Percentiles rank a stretch among this genome's conserved stretches.
Conservation (phyloP, 768 basidiomycete genomes). For the Exsudoporus frostii region DNA sequence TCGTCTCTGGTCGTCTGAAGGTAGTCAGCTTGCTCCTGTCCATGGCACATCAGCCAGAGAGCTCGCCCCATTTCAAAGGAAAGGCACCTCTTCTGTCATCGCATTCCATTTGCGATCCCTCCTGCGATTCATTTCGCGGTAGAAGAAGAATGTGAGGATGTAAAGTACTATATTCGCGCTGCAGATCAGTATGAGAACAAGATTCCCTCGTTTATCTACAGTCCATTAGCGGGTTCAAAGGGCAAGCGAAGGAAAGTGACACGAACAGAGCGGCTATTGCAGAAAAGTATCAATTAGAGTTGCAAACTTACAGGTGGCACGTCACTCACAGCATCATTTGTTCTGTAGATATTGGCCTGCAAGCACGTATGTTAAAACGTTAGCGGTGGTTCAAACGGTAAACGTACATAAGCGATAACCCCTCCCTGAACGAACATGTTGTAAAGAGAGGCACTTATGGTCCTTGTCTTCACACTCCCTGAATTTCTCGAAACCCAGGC, state of each 20-base stretch:
- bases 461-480: conserved; percentile 54
- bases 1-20: conserved; percentile 56
- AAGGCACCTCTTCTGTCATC: conserved; percentile 43
- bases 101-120: conserved; percentile 51
- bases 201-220: conserved; percentile 58
- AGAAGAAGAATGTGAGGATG: conserved; percentile 39
- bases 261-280: conserved; percentile 2
- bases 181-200: conserved; percentile 51
- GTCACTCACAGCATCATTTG: conserved; percentile 43
- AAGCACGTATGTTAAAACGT: background rate
- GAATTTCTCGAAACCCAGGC: conserved; percentile 63
- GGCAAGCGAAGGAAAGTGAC: background rate
- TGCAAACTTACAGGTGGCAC: background rate
- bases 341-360: conserved; percentile 54
- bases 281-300: background rate
- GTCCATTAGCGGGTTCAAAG: background rate
- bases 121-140: conserved; percentile 46
- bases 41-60: background rate
- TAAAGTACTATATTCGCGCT: conserved; percentile 49
- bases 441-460: conserved; percentile 14
- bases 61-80: too few species aligned
- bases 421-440: too few species aligned
- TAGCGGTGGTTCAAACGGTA: background rate
- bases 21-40: conserved; percentile 53
- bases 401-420: too few species aligned